These are phyloP conservation scores for Aspergillus ustus DNA, from an alignment of 2,329 filamentous ascomycete genomes.

Conservation along the genomic window DNA sequence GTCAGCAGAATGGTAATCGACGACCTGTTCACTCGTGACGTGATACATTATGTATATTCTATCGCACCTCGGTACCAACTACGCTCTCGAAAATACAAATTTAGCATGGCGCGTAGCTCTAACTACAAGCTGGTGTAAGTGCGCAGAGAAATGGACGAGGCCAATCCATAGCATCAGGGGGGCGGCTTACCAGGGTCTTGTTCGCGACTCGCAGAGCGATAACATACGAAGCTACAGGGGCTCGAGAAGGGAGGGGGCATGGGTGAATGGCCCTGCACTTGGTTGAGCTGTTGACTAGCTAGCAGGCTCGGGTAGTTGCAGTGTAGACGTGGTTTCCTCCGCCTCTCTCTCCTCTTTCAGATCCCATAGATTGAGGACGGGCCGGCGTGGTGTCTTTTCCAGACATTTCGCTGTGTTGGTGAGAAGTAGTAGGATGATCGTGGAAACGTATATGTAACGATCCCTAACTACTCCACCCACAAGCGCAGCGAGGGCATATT, in stretches of 20 bases:
- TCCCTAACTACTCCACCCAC: background rate
- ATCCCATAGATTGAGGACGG: background rate
- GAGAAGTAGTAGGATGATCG: background rate
- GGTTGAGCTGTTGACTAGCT: background rate
- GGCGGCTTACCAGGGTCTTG: no score
- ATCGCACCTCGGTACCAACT: no score
- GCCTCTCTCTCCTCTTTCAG: background rate
- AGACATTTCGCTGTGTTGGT: background rate
- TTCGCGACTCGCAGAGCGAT: no score
- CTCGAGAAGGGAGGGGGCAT: no score
- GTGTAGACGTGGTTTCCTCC: no score
- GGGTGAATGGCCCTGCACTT: background rate
- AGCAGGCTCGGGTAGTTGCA: background rate
- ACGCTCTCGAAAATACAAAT: no score
- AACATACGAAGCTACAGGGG: no score
- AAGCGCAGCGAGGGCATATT: no score
- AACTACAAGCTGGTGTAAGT: background rate
- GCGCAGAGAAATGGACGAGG: background rate
- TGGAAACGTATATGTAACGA: background rate
- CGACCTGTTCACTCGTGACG: no score
- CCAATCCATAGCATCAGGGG: no score
- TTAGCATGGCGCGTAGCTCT: no score
- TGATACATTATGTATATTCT: no score
- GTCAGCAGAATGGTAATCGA: background rate
- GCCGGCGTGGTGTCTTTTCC: background rate